Evolutionary conservation across 164 flowering plant species (phyloP), one percentile per base, ranked within the genome.

Genomic region (Piper betle): DNA sequence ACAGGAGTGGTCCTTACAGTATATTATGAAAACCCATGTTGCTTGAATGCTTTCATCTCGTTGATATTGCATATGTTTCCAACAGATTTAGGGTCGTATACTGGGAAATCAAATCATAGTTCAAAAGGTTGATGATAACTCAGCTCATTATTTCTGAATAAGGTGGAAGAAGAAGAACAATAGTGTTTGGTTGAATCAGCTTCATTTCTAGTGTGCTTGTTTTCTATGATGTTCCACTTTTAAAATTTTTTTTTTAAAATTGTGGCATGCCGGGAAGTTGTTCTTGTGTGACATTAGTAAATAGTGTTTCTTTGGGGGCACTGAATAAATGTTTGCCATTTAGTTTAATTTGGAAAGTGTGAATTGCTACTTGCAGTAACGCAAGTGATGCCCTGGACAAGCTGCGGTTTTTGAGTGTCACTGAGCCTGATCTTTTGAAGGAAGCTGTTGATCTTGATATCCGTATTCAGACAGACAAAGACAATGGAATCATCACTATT

Each of bases 311-410:
- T 25, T 25, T 25, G 33, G 33, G 33, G 33, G 33, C 33, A 25
- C 33, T 25, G 33, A 25, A 25, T 0, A 25, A 25, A 25, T 2
- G 2, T 25, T 25, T 25, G 33, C 33, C 33, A 25, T 25, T 25
- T 25, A 25, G 33, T 25, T 25, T 25, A 25, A 52, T 20, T 15
- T 16, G 38, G 20, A 11, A 8, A 5, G 20, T 39, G 61, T 11
- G 37, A 20, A 39, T 52, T 17, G 10, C 55, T 8, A 4, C 53
- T 18, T 37, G 39, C 87, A 90, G 99, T 75, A 94, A 94, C 83
- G 97, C 99, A 68, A 93, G 99, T 77, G 99, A 93, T 82, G 99
- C 99, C 16, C 66, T 91, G 80, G 97, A 94, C 81, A 94, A 94
- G 80, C 76, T 94, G 70, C 78, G 96, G 33, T 90, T 81, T 77